These are phyloP conservation scores for Pseudonitzschia multistriata DNA, from an alignment of 108 stramenopile species.

Conservation along the genomic window DNA sequence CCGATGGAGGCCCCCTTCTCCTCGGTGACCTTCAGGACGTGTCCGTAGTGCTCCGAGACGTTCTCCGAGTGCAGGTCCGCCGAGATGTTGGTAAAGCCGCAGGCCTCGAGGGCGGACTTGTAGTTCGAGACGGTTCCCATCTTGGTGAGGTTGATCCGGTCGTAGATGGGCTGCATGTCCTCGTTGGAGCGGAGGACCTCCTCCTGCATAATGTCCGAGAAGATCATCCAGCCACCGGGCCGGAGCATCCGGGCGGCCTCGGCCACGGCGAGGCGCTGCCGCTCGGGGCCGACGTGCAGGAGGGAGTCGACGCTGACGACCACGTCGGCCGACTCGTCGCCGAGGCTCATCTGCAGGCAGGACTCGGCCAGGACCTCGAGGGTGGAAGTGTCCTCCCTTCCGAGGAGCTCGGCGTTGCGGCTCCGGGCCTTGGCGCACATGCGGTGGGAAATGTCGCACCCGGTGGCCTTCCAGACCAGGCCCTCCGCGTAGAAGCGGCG, in stretches of 20 bases:
- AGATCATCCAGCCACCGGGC: conserved; percentile 50
- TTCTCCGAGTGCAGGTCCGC: conserved; percentile 39
- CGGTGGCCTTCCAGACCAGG: conserved; percentile 42
- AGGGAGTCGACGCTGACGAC: conserved; percentile 43
- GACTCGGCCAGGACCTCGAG: conserved; percentile 42
- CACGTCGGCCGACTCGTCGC: conserved; percentile 38
- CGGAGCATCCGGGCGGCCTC: conserved; percentile 48
- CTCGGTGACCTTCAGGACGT: conserved; percentile 30
- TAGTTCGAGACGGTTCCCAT: conserved; percentile 48
- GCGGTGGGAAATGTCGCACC: conserved; percentile 34
- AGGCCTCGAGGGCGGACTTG: conserved; percentile 20
- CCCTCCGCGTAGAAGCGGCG: conserved; percentile 35
- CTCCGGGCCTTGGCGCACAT: conserved; percentile 38
- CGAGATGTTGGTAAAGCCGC: conserved; percentile 38
- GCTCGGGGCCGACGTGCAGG: conserved; percentile 47
- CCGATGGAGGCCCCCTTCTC: conserved; percentile 28
- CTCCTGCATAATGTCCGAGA: conserved; percentile 43
- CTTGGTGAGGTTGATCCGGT: conserved; percentile 41
- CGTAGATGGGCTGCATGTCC: conserved; percentile 41
- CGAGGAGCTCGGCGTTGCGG: conserved; percentile 20
- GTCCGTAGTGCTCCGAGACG: conserved; percentile 37
- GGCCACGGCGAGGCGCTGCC: conserved; percentile 34
- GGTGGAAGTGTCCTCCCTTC: conserved; percentile 7
- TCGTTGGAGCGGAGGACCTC: conserved; percentile 19
- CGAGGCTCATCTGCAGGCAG: conserved; percentile 37